A percentile compares a stretch with the other conserved stretches of the same genome.
Conservation (phyloP, 106 monocot genomes). For the Dendrobium chrysotoxum region DNA sequence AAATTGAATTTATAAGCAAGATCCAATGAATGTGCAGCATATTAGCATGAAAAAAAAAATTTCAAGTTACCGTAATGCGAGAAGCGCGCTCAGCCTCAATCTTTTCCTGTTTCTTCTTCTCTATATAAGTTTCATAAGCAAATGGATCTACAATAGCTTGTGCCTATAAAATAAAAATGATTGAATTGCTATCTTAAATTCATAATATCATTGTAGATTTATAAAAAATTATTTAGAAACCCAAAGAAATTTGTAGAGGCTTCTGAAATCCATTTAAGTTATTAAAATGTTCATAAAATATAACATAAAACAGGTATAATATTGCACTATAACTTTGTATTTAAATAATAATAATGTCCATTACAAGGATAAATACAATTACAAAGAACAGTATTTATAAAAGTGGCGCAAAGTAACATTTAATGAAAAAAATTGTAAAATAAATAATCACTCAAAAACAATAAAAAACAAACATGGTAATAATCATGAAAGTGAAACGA, state of each 20-base stretch:
- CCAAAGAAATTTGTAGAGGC: not conserved
- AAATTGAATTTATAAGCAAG: not conserved
- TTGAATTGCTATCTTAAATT: not conserved
- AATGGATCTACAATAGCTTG: conserved; percentile 51
- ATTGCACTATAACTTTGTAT: not conserved
- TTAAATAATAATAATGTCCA: not conserved
- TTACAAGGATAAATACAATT: not conserved
- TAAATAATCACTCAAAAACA: not conserved
- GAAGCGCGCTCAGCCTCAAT: conserved; percentile 67
- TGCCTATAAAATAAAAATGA: conserved; percentile 37
- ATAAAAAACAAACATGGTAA: not conserved
- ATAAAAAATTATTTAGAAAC: not conserved
- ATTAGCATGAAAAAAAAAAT: conserved; percentile 1
- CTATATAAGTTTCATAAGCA: conserved; percentile 48
- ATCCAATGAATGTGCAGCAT: conserved; percentile 5
- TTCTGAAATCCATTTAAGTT: not conserved
- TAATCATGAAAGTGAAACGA: not conserved
- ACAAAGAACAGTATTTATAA: not conserved
- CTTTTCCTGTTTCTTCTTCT: conserved; percentile 68
- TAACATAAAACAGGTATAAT: not conserved
- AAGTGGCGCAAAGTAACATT: not conserved
- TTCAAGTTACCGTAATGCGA: conserved; percentile 71
- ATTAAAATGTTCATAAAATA: not conserved
- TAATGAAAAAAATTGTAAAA: not conserved
- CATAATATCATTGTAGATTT: not conserved